Evolutionary conservation across 2,329 filamentous ascomycete genomes (phyloP).

Genomic region (Biscogniauxia marginata): DNA sequence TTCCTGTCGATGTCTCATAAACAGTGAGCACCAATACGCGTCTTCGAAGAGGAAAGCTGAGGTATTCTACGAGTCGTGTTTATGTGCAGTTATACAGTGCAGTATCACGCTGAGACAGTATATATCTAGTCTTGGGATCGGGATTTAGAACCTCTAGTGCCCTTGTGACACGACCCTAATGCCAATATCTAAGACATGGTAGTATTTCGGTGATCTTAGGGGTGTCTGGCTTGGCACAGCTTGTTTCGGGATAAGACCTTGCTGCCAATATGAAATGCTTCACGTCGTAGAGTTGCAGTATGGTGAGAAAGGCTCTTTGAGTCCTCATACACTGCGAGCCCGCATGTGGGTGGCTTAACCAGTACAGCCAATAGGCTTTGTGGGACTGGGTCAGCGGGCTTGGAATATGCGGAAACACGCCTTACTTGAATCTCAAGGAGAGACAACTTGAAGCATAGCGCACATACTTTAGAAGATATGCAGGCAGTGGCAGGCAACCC

Average conservation of each 20-base stretch:
- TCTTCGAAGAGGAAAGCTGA: neutral
- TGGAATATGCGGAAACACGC: neutral
- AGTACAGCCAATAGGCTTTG: too few species aligned
- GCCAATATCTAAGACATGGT: conserved; percentile 13
- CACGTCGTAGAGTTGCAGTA: neutral
- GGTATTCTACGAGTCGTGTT: neutral
- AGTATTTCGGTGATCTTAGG: conserved; percentile 5
- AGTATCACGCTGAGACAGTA: conserved; percentile 19
- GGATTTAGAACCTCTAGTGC: conserved; percentile 17
- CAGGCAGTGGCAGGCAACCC: too few species aligned
- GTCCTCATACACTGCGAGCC: neutral
- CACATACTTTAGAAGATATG: neutral
- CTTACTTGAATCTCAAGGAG: neutral
- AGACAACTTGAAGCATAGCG: neutral
- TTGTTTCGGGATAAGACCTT: neutral
- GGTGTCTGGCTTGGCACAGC: neutral
- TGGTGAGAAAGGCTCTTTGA: neutral
- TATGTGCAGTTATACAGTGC: conserved; percentile 17
- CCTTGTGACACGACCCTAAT: conserved; percentile 11
- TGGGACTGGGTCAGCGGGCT: neutral
- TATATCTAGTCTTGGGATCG: conserved; percentile 14
- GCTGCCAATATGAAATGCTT: neutral
- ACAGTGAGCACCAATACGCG: neutral
- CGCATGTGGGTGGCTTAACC: neutral
- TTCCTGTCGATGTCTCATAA: neutral